Percentiles rank a stretch among this genome's conserved stretches.
Conservation (phyloP, 176 grass and related monocot genomes). For the Cymbopogon citratus region DNA sequence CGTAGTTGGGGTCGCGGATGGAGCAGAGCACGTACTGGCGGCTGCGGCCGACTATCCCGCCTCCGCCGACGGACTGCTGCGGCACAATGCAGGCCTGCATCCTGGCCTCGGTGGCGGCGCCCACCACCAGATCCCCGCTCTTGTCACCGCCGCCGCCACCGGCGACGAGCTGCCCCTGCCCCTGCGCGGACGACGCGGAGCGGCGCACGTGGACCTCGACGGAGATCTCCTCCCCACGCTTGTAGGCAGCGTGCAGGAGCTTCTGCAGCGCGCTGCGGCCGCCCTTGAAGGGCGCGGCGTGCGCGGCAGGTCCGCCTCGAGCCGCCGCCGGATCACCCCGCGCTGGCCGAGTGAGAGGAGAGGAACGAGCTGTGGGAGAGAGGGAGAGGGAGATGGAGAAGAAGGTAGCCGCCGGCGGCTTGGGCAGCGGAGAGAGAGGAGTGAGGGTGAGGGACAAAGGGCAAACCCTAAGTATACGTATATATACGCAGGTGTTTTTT, state of each 20-base stretch:
- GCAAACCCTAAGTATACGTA: no score
- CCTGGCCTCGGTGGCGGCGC: conserved; percentile 17
- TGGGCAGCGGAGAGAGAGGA: no score
- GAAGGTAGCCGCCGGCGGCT: no score
- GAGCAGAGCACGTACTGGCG: conserved; percentile 80
- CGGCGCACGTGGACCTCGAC: conserved; percentile 66
- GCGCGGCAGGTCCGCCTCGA: conserved; percentile 19
- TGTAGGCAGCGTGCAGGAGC: conserved; percentile 69
- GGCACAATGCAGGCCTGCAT: conserved; percentile 96
- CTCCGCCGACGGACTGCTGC: conserved; percentile 33
- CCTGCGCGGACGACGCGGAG: background rate
- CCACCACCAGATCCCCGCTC: background rate
- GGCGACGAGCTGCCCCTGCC: background rate
- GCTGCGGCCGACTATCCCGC: conserved; percentile 38
- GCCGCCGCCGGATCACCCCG: conserved; percentile 41
- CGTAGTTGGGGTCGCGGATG: conserved; percentile 93
- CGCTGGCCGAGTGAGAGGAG: no score
- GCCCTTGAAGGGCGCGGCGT: conserved; percentile 84
- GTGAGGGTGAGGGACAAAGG: no score
- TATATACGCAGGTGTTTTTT: no score
- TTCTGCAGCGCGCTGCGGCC: conserved; percentile 68
- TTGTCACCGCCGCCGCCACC: background rate
- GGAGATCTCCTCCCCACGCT: conserved; percentile 77
- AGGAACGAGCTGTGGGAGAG: no score
- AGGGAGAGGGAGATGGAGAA: no score